Conservation (phyloP, 2,329 filamentous ascomycete species). For the Elsinoe perseae region DNA sequence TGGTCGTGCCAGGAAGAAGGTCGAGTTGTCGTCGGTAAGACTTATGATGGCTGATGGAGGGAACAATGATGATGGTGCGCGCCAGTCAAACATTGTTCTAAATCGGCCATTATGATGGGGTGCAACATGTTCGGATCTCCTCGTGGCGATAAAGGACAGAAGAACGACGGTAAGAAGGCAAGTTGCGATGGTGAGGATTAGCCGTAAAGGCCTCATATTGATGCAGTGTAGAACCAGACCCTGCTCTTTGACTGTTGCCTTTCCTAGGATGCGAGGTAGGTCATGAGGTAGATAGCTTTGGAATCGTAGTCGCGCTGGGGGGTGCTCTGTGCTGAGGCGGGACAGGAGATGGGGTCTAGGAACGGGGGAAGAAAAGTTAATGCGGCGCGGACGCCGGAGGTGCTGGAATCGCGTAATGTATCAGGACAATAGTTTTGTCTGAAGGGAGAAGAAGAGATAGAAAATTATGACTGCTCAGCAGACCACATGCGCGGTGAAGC, state of each 20-base stretch:
- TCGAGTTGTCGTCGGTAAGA: slow-evolving; percentile 95
- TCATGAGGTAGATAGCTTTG: not conserved
- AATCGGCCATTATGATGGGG: slow-evolving; percentile 29
- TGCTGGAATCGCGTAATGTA: not conserved
- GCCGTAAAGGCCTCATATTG: slow-evolving; percentile 35
- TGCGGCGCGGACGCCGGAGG: not conserved
- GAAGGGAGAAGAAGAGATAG: not conserved
- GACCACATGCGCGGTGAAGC: slow-evolving; percentile 16
- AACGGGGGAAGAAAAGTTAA: slow-evolving; percentile 5
- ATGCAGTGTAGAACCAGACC: not conserved
- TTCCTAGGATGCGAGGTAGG: not conserved
- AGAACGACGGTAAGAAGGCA: slow-evolving; percentile 37
- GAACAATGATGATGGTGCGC: slow-evolving; percentile 73
- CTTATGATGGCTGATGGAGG: slow-evolving; percentile 93
- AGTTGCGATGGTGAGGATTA: slow-evolving; percentile 37
- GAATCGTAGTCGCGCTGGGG: slow-evolving; percentile 7
- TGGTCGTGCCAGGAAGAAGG: slow-evolving; percentile 86
- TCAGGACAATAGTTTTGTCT: no score
- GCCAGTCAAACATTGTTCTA: slow-evolving; percentile 41
- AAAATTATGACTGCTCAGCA: slow-evolving; percentile 10
- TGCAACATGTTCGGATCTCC: slow-evolving; percentile 16
- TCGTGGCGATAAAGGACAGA: slow-evolving; percentile 35
- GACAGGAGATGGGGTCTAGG: slow-evolving; percentile 8
- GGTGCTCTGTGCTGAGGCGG: not conserved
- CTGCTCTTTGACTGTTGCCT: not conserved